A percentile compares a stretch with the other conserved stretches of the same genome.
Conservation (phyloP, 108 stramenopile genomes). For the Aurantiochytrium sp. region DNA sequence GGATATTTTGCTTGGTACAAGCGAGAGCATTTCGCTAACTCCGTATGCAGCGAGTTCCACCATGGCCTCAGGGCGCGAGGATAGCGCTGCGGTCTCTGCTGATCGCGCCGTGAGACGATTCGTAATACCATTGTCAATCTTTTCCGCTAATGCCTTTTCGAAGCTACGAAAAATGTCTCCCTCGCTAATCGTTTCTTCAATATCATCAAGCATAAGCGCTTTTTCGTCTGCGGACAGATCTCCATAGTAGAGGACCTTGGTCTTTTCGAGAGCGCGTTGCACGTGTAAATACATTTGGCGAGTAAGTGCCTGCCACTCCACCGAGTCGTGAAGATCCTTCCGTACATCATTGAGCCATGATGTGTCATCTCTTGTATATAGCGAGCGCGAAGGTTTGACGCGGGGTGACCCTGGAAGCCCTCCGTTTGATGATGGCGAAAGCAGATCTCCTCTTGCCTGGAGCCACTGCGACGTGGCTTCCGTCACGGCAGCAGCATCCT, state of each 20-base stretch:
- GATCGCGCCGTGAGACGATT: not conserved
- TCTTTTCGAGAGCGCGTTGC: not conserved
- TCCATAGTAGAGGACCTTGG: not conserved
- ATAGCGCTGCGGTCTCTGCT: not conserved
- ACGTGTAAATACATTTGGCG: not conserved
- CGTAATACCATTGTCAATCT: not conserved
- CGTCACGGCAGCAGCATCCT: no score
- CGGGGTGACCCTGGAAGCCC: no score
- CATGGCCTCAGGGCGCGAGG: not conserved
- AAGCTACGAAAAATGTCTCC: not conserved
- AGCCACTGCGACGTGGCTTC: no score
- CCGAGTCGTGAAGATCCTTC: not conserved
- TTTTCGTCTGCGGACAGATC: not conserved
- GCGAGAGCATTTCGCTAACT: not conserved
- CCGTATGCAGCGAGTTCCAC: not conserved
- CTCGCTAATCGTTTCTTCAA: not conserved
- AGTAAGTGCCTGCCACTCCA: slow-evolving; percentile 3
- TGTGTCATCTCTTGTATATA: not conserved
- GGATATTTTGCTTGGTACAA: not conserved
- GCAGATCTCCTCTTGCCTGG: no score
- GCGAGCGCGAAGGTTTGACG: no score
- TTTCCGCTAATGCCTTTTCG: not conserved
- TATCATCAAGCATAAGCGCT: slow-evolving; percentile 4
- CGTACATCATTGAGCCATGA: not conserved
- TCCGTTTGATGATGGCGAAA: no score